Evolutionary conservation across 345 rosid species (phyloP).

Genomic region (Hypericum perforatum): DNA sequence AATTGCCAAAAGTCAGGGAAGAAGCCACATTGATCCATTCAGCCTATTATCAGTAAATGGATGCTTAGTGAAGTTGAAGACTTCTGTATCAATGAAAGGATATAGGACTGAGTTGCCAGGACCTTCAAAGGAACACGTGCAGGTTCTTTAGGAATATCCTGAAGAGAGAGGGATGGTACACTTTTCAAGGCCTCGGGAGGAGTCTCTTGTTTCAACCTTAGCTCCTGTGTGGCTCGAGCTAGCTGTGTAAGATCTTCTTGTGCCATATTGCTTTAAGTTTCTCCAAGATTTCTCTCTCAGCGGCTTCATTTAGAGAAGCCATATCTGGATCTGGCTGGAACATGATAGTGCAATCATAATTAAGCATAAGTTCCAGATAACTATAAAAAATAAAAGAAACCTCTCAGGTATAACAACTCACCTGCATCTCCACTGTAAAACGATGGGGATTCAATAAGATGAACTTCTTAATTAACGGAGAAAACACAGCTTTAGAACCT

Average conservation of each 20-base stretch:
- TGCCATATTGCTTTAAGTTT: conserved; percentile 71
- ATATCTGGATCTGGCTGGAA: conserved; percentile 88
- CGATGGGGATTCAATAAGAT: conserved; percentile 74
- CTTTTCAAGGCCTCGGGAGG: conserved; percentile 81
- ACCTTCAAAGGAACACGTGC: conserved; percentile 71
- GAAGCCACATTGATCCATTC: conserved; percentile 75
- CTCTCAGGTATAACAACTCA: conserved; percentile 14
- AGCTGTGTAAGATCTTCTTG: conserved; percentile 90
- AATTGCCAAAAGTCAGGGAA: too few species aligned
- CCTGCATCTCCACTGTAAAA: conserved; percentile 96
- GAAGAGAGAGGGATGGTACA: conserved; percentile 67
- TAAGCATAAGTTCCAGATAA: conserved; percentile 7
- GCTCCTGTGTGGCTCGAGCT: conserved; percentile 78
- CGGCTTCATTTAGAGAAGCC: conserved; percentile 73
- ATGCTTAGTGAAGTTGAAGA: conserved; percentile 6
- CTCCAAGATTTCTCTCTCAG: conserved; percentile 59
- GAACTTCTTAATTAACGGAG: too few species aligned
- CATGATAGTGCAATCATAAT: conserved; percentile 14
- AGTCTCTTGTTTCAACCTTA: too few species aligned
- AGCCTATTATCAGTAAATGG: conserved; percentile 32
- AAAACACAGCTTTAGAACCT: too few species aligned
- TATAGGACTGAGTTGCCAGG: conserved; percentile 10
- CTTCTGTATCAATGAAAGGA: too few species aligned
- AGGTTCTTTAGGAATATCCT: conserved; percentile 89
- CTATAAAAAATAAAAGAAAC: conserved; percentile 7